phyloP scores from a whole-genome alignment of 345 rosid genomes.

The Brassica incana region DNA sequence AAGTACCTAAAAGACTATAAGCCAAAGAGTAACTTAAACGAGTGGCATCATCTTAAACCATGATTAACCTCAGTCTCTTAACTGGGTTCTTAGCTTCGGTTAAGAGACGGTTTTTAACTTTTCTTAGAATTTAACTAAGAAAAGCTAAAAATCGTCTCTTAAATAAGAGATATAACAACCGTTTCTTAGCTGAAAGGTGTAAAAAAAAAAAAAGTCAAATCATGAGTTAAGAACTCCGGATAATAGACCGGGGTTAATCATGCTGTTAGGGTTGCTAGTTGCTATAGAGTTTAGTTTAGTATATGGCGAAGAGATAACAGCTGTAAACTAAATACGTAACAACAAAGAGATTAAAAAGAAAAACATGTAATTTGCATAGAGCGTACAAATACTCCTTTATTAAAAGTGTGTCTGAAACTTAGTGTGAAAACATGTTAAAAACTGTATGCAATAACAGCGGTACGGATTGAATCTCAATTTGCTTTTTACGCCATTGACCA shows the following conservation, averaged over 20 bases:
- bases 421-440: background rate
- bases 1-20: background rate
- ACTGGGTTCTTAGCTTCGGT: too few relatives aligned
- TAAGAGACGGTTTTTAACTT: too few relatives aligned
- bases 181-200: too few relatives aligned
- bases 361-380: conserved; percentile 10
- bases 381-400: background rate
- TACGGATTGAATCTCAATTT: conserved; percentile 27
- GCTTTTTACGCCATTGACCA: conserved; percentile 17
- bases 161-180: too few relatives aligned
- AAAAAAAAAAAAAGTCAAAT: too few relatives aligned
- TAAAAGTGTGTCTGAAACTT: conserved; percentile 15
- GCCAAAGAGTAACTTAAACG: conserved; percentile 1
- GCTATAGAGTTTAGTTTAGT: background rate
- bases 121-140: too few relatives aligned
- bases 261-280: background rate
- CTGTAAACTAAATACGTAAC: background rate
- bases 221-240: too few relatives aligned
- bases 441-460: conserved; percentile 3
- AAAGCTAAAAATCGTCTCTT: too few relatives aligned
- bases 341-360: background rate
- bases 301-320: background rate
- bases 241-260: too few relatives aligned
- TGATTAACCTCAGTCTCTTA: too few relatives aligned
- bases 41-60: background rate